phyloP scores from a whole-genome alignment of 1,284 basidiomycete genomes.

The Sanghuangporus weigelae region DNA sequence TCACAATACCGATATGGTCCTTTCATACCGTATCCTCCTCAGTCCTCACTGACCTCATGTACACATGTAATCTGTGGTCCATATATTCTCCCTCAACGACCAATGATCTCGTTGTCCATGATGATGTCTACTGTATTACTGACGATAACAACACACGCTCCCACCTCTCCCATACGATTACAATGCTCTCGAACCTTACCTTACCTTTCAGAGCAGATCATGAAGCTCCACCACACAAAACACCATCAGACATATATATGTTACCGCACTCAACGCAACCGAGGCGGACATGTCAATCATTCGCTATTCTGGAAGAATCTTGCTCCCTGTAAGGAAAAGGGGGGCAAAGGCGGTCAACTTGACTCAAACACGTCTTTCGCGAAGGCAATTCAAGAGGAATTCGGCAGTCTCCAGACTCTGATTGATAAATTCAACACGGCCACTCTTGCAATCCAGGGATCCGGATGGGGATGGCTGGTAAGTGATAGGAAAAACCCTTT shows the following conservation, averaged over 20 bases:
- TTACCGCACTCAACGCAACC: constrained; percentile 70
- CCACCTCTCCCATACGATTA: constrained; percentile 85
- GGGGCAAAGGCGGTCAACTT: constrained; percentile 58
- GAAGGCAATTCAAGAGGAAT: constrained; percentile 57
- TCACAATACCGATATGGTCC: neutral
- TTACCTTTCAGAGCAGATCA: constrained; percentile 74
- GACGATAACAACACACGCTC: constrained; percentile 32
- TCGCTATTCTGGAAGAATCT: constrained; percentile 94
- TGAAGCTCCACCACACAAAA: constrained; percentile 83
- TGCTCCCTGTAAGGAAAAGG: constrained; percentile 46
- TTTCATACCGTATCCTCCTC: neutral
- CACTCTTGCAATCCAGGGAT: constrained; percentile 82
- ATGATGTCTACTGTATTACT: neutral
- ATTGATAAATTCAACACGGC: constrained; percentile 67
- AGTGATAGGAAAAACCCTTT: constrained; percentile 26
- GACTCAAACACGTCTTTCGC: constrained; percentile 57
- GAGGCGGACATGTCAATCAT: constrained; percentile 83
- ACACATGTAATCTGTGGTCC: neutral
- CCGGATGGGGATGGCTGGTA: constrained; percentile 92
- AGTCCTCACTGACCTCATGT: neutral
- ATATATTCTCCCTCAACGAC: neutral
- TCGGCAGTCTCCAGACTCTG: constrained; percentile 67
- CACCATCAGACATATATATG: constrained; percentile 85
- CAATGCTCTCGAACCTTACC: constrained; percentile 79
- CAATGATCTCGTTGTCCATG: too few species aligned